Conservation (phyloP, 345 rosid species). For the Sisymbrium irio region DNA sequence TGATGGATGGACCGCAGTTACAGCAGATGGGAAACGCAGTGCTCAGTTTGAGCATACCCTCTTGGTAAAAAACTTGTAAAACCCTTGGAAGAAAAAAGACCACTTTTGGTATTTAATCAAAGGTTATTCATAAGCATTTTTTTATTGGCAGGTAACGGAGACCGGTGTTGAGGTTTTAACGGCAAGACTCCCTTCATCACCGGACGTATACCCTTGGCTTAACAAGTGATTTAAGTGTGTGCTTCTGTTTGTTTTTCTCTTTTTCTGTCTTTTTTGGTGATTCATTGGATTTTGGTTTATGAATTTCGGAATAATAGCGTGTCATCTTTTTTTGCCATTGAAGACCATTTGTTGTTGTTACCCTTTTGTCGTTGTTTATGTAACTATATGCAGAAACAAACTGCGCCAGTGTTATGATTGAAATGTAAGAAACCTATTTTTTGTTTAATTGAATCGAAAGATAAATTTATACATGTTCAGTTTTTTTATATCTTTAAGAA, state of each 20-base stretch:
- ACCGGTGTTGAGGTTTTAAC: constrained; percentile 93
- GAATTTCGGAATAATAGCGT: not conserved
- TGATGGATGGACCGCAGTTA: constrained; percentile 97
- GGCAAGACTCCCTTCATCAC: constrained; percentile 79
- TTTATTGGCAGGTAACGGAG: constrained; percentile 67
- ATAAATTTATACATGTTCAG: no score
- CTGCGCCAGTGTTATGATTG: not conserved
- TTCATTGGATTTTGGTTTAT: not conserved
- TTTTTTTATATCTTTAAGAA: no score
- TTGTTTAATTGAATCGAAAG: not conserved
- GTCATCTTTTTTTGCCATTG: not conserved
- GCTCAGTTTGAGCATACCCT: constrained; percentile 99
- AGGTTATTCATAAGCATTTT: not conserved
- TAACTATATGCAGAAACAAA: not conserved
- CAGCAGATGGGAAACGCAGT: constrained; percentile 91
- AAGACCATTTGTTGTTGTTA: not conserved
- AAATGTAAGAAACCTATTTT: not conserved
- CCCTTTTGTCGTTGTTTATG: constrained; percentile 3
- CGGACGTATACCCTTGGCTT: constrained; percentile 74
- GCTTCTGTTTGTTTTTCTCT: not conserved
- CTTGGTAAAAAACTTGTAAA: constrained; percentile 48
- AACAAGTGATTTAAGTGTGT: constrained; percentile 25
- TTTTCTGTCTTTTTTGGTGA: not conserved
- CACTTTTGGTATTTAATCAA: not conserved
- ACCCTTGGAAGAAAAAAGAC: not conserved